These are phyloP conservation scores for Acaromyces ingoldii DNA, from an alignment of 1,284 basidiomycete species.

Conservation along the genomic window DNA sequence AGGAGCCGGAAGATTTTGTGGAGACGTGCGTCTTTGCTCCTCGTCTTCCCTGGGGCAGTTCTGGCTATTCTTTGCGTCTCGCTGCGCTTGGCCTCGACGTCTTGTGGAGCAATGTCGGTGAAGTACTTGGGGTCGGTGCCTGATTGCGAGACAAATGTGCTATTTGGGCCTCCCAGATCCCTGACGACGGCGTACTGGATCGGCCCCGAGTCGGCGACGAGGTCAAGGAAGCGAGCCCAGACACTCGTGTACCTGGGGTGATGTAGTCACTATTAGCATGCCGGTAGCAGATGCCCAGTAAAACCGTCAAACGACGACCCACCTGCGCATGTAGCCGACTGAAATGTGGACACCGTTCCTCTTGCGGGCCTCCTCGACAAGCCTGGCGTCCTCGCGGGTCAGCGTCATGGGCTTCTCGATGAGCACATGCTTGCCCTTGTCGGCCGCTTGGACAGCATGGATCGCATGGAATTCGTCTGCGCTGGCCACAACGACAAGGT, in stretches of 20 bases:
- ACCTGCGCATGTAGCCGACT: constrained; percentile 54
- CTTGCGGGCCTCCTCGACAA: constrained; percentile 17
- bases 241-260: constrained; percentile 53
- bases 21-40: constrained; percentile 31
- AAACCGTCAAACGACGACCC: no score
- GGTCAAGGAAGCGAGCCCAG: constrained; percentile 49
- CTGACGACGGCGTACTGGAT: constrained; percentile 52
- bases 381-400: constrained; percentile 19
- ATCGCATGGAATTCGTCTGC: constrained; percentile 29
- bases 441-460: constrained; percentile 23
- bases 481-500: constrained; percentile 36
- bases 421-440: constrained; percentile 30
- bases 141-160: constrained; percentile 51
- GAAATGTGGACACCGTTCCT: constrained; percentile 34
- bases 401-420: constrained; percentile 41
- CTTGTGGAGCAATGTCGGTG: constrained; percentile 32
- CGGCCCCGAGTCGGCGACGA: constrained; percentile 38
- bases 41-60: constrained; percentile 29
- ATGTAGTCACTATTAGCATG: no score
- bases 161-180: constrained; percentile 54
- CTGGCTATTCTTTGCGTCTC: constrained; percentile 16
- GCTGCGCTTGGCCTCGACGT: constrained; percentile 10
- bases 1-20: constrained; percentile 33
- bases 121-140: constrained; percentile 49
- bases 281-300: no score